Percentiles rank a stretch among this genome's conserved stretches.
phyloP scores from a whole-genome alignment of 768 basidiomycete species.

The Kwoniella heveanensis region DNA sequence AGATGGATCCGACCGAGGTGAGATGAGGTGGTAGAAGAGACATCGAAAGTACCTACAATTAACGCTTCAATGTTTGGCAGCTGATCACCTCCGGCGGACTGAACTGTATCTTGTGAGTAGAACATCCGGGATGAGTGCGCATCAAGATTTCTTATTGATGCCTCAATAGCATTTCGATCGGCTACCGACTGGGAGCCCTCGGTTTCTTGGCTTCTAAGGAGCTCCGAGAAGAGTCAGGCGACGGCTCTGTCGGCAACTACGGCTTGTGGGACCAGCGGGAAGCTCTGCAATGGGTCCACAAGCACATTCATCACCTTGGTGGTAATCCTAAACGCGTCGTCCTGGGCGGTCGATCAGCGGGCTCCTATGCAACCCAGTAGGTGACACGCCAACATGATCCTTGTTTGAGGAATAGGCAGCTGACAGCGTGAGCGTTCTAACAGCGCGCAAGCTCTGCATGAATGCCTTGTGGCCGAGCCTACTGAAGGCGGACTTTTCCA shows the following conservation, averaged over 20 bases:
- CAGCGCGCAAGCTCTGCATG: constrained; percentile 12
- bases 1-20: constrained; percentile 21
- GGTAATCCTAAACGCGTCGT: constrained; percentile 22
- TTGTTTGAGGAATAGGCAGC: too few relatives aligned
- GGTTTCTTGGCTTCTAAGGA: constrained; percentile 27
- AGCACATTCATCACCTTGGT: constrained; percentile 20
- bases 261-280: constrained; percentile 26
- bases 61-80: neutral
- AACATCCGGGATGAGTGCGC: neutral
- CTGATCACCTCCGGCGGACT: constrained; percentile 15
- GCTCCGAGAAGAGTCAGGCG: constrained; percentile 16
- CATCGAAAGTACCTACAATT: too few relatives aligned
- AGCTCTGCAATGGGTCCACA: constrained; percentile 23
- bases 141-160: too few relatives aligned
- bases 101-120: constrained; percentile 18
- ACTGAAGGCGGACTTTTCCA: constrained; percentile 11
- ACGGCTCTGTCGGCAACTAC: constrained; percentile 29
- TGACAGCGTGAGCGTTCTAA: too few relatives aligned
- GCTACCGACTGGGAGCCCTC: constrained; percentile 22
- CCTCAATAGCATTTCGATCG: constrained; percentile 17
- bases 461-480: constrained; percentile 6
- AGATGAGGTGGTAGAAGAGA: neutral
- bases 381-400: too few relatives aligned
- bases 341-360: constrained; percentile 25
- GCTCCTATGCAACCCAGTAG: constrained; percentile 20